These are phyloP conservation scores for Trichoderma sp. DNA, from an alignment of 2,329 filamentous ascomycete species.

Conservation along the genomic window DNA sequence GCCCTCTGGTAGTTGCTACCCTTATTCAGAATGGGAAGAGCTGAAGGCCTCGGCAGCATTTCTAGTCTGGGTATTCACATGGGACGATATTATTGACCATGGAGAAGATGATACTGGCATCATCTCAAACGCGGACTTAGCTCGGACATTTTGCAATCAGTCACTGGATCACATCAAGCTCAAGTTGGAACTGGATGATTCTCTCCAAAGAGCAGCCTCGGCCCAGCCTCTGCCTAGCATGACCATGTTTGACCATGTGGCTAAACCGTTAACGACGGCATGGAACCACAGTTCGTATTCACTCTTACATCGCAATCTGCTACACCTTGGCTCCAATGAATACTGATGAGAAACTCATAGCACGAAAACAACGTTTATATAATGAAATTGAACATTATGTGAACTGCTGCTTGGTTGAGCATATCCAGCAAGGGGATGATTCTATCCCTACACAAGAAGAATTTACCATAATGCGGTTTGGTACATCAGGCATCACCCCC, in stretches of 20 bases:
- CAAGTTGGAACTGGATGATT: neutral
- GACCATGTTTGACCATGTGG: neutral
- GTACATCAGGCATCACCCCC: constrained; percentile 9
- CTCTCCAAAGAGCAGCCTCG: too few relatives aligned
- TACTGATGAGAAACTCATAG: neutral
- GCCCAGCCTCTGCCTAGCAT: neutral
- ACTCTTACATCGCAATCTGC: too few relatives aligned
- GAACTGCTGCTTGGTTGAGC: neutral
- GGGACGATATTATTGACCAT: constrained; percentile 10
- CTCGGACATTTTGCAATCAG: neutral
- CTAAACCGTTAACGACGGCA: neutral
- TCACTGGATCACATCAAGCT: neutral
- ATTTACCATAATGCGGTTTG: neutral
- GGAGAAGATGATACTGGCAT: neutral
- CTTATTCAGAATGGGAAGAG: neutral
- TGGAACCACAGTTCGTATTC: neutral
- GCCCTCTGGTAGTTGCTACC: neutral
- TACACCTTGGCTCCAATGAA: neutral
- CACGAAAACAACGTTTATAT: neutral
- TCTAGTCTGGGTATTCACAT: constrained; percentile 10
- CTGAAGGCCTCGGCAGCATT: neutral
- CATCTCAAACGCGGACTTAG: neutral
- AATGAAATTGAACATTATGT: constrained; percentile 4
- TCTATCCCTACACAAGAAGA: neutral
- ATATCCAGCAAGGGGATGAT: neutral